Conservation (phyloP, 2,329 filamentous ascomycete species). For the Sporothrix pseudoabietina region DNA sequence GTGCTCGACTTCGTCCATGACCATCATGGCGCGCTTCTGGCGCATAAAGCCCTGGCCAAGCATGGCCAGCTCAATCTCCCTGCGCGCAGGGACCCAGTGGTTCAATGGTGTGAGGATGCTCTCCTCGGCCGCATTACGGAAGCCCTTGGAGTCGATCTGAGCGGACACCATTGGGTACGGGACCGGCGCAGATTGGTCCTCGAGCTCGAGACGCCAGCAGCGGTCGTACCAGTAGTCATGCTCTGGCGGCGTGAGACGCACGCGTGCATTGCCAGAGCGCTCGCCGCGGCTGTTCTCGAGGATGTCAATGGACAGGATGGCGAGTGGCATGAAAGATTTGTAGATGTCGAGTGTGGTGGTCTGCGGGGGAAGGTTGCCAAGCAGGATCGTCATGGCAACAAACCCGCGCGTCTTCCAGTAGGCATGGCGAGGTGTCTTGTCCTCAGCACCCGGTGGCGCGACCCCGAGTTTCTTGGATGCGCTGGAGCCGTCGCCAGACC, state of each 20-base stretch:
- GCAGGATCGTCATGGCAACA: conserved; percentile 23
- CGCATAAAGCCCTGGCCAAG: conserved; percentile 66
- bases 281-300: conserved; percentile 48
- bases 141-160: conserved; percentile 28
- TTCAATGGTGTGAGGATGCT: conserved; percentile 32
- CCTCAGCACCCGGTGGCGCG: conserved; percentile 24
- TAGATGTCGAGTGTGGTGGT: conserved; percentile 52
- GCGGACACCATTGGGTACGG: conserved; percentile 14
- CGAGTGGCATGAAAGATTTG: conserved; percentile 48
- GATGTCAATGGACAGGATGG: conserved; percentile 54
- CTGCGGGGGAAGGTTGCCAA: conserved; percentile 43
- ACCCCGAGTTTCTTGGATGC: background rate
- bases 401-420: conserved; percentile 21
- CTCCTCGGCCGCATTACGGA: conserved; percentile 16
- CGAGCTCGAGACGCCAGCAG: conserved; percentile 26
- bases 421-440: conserved; percentile 21
- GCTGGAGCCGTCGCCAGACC: background rate
- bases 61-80: conserved; percentile 48
- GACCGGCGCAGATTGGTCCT: background rate
- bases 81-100: conserved; percentile 37
- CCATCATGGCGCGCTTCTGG: conserved; percentile 58
- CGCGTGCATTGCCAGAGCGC: conserved; percentile 46
- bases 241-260: conserved; percentile 60
- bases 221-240: conserved; percentile 53
- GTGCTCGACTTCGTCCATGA: conserved; percentile 52